These are phyloP conservation scores for Pseudogymnoascus sp. DNA, from an alignment of 2,329 filamentous ascomycete genomes.

Conservation along the genomic window DNA sequence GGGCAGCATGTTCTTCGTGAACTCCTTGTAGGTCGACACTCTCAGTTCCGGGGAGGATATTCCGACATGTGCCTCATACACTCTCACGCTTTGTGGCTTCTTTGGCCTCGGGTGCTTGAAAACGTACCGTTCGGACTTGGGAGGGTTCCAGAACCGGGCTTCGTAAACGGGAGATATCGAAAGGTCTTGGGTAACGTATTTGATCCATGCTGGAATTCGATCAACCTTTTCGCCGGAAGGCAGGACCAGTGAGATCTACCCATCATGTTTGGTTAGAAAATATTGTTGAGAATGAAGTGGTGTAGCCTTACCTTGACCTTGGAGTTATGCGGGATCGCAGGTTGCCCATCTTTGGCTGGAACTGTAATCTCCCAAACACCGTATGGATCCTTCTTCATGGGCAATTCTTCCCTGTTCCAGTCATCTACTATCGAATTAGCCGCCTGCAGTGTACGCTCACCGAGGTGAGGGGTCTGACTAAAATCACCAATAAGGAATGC, in stretches of 20 bases:
- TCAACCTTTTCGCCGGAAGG: constrained; percentile 76
- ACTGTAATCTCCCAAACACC: constrained; percentile 81
- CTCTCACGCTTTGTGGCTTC: constrained; percentile 77
- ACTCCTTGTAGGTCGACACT: constrained; percentile 95
- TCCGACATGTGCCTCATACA: constrained; percentile 98
- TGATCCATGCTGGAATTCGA: constrained; percentile 93
- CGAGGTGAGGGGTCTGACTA: constrained; percentile 45
- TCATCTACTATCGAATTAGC: constrained; percentile 48
- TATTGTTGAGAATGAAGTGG: neutral
- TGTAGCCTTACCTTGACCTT: constrained; percentile 71
- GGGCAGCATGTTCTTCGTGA: constrained; percentile 84
- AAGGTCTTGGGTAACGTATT: constrained; percentile 89
- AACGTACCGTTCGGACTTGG: constrained; percentile 62
- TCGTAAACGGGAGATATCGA: constrained; percentile 87
- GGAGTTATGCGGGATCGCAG: constrained; percentile 83
- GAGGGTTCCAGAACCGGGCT: constrained; percentile 94
- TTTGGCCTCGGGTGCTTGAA: constrained; percentile 78
- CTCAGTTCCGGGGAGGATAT: constrained; percentile 87
- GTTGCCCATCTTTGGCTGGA: constrained; percentile 62
- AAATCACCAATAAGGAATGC: constrained; percentile 92
- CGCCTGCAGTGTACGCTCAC: neutral
- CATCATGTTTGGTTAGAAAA: constrained; percentile 13
- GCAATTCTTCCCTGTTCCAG: constrained; percentile 76
- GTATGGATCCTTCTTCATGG: constrained; percentile 78
- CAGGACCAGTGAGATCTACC: constrained; percentile 72